A percentile compares a stretch with the other conserved stretches of the same genome.
Evolutionary conservation across 139 green algal species (phyloP).

Genomic region (Chlorella sp.): DNA sequence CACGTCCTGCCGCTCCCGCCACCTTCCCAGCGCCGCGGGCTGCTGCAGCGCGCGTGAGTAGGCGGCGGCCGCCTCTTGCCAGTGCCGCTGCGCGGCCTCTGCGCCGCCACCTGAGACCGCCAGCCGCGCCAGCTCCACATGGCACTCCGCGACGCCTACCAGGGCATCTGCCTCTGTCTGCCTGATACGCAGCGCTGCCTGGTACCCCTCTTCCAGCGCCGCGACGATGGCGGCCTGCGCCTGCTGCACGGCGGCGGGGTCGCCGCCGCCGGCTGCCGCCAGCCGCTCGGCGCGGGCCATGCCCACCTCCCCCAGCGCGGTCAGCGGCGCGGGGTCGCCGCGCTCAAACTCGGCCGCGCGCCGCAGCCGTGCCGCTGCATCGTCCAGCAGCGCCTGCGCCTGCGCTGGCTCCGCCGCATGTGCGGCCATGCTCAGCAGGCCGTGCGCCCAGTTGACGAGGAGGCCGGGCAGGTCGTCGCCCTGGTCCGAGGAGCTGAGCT

Average conservation of each 20-base stretch:
- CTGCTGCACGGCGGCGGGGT: not conserved
- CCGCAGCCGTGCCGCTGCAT: conserved; percentile 32
- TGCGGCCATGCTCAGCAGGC: conserved; percentile 44
- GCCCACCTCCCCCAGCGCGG: conserved; percentile 67
- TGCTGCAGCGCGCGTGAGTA: conserved; percentile 47
- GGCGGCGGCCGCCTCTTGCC: conserved; percentile 12
- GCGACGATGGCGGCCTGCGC: conserved; percentile 13
- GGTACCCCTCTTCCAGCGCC: conserved; percentile 68
- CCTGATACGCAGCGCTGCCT: conserved; percentile 58
- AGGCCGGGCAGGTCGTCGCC: conserved; percentile 67
- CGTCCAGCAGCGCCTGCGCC: not conserved
- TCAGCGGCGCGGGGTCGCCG: conserved; percentile 54
- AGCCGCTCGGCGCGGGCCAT: conserved; percentile 53
- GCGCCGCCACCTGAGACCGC: not conserved
- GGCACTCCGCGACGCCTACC: conserved; percentile 42
- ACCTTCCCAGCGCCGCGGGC: conserved; percentile 42
- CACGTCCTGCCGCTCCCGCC: conserved; percentile 45
- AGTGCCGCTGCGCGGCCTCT: not conserved
- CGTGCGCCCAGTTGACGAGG: conserved; percentile 81
- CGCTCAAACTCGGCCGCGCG: conserved; percentile 52
- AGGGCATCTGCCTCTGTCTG: conserved; percentile 55
- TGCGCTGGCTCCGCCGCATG: too few relatives aligned
- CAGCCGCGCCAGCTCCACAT: conserved; percentile 30
- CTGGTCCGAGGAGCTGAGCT: conserved; percentile 30
- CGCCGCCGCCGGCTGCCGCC: conserved; percentile 2